Base-by-base conservation (phyloP, 305 asterid genomes). In the Fraxinus floribunda region DNA sequence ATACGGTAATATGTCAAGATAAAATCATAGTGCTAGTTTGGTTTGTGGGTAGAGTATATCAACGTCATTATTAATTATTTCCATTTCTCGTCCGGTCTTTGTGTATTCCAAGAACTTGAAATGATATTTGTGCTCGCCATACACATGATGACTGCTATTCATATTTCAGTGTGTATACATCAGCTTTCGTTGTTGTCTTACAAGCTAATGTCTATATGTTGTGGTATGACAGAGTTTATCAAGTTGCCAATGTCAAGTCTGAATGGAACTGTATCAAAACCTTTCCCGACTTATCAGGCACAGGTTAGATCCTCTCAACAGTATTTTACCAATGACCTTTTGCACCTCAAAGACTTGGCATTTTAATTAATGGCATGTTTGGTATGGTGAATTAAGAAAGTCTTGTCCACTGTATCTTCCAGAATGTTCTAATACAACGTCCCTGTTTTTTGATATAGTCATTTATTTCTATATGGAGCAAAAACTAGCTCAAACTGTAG, bases 281-380 rank as follows among this genome's bases (percentile, higher is more conserved):
- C 81, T 89, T 96, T 87, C 99, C 99, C 0, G 99, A 96, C 90
- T 89, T 96, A 89, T 96, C 99, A 68, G 99, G 99, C 81, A 93
- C 98, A 88, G 99, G 99, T 96, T 9, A 82, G 36, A 49, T 13
- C n/a, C 82, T 84, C 83, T 64, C 72, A 64, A 64, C 34, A 9
- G 35, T 24, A 15, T 22, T 64, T 4, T 64, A 24, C 73, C 32
- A 24, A 64, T 64, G 35, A 10, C 32, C 71, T 62, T 24, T 22
- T 62, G 32, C 29, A 62, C 71, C 15, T 62, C 34, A 62, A 13
- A 8, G 71, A 62, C 29, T 62, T 22, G 2, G 71, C 71, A 62
- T 62, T 60, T 62, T 52, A 62, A 18, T 15, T 9, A 22, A 22
- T 24, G 16, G 35, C 73, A 9, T 64, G 13, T 10, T 64, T 64